A percentile compares a stretch with the other conserved stretches of the same genome.
Evolutionary conservation across 2,329 filamentous ascomycete genomes (phyloP).

Genomic region (Fusarium xyrophilum): DNA sequence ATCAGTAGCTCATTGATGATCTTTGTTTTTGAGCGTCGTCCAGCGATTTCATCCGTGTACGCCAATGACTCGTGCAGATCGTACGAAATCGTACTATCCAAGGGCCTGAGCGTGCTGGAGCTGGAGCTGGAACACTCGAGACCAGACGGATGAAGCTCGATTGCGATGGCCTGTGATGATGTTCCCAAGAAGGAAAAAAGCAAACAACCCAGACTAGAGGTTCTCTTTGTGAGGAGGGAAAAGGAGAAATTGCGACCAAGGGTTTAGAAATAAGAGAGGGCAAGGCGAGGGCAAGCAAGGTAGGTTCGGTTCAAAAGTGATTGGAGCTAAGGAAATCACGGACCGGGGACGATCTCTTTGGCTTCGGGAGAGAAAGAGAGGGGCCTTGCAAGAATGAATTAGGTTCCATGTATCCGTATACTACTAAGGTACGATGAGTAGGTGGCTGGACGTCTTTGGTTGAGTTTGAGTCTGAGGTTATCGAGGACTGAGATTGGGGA

Average conservation of each 20-base stretch:
- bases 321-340: conserved; percentile 23
- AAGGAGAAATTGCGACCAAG: conserved; percentile 28
- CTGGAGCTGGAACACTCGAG: not conserved
- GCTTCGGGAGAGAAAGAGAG: not conserved
- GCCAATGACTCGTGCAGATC: conserved; percentile 19
- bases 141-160: not conserved
- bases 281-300: conserved; percentile 10
- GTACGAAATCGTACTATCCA: conserved; percentile 2
- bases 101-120: conserved; percentile 3
- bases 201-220: not conserved
- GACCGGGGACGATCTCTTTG: conserved; percentile 22
- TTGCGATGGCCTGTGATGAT: not conserved
- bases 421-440: not conserved
- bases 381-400: not conserved
- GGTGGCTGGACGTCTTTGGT: not conserved
- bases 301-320: conserved; percentile 10
- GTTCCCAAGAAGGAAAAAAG: not conserved
- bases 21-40: conserved; percentile 5
- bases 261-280: conserved; percentile 9
- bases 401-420: not conserved
- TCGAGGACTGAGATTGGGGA: not conserved
- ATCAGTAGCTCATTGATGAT: not conserved
- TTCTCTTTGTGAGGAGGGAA: not conserved
- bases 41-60: conserved; percentile 8
- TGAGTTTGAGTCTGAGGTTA: not conserved